A percentile compares a stretch with the other conserved stretches of the same genome.
Conservation (phyloP, 2,329 filamentous ascomycete genomes). For the Colletotrichum paranaense region DNA sequence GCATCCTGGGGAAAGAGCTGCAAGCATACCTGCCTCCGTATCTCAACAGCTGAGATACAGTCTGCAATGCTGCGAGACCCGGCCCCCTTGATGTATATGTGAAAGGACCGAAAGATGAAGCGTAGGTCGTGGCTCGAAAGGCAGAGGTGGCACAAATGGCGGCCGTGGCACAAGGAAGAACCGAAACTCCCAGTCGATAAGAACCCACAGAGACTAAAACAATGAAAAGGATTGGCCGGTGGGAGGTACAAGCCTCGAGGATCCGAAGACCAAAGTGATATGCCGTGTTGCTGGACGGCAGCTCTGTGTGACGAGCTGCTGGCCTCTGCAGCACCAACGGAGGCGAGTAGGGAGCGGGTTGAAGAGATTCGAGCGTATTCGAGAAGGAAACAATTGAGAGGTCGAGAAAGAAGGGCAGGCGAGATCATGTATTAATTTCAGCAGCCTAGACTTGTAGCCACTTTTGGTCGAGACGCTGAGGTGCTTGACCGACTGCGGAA, state of each 20-base stretch:
- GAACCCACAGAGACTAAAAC: not conserved
- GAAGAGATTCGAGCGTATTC: not conserved
- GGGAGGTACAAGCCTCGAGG: not conserved
- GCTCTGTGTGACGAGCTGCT: conserved; percentile 26
- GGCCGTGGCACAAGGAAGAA: not conserved
- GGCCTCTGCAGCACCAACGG: not conserved
- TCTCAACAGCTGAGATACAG: conserved; percentile 5
- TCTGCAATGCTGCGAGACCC: not conserved
- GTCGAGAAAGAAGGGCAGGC: not conserved
- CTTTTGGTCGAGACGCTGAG: conserved; percentile 1
- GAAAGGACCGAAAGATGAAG: conserved; percentile 7
- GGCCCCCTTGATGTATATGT: not conserved
- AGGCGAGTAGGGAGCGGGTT: not conserved
- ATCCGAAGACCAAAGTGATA: conserved; percentile 1
- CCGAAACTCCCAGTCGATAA: not conserved
- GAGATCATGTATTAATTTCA: conserved; percentile 29
- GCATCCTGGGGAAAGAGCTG: not conserved
- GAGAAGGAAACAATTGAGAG: not conserved
- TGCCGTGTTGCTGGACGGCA: not conserved
- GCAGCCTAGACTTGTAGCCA: conserved; percentile 26
- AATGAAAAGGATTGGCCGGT: not conserved
- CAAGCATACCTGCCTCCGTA: conserved; percentile 2
- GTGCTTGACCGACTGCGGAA: conserved; percentile 16
- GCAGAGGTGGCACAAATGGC: conserved; percentile 6
- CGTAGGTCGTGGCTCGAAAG: not conserved